Conservation (phyloP, 2,329 filamentous ascomycete genomes). For the Botrytis tulipae region DNA sequence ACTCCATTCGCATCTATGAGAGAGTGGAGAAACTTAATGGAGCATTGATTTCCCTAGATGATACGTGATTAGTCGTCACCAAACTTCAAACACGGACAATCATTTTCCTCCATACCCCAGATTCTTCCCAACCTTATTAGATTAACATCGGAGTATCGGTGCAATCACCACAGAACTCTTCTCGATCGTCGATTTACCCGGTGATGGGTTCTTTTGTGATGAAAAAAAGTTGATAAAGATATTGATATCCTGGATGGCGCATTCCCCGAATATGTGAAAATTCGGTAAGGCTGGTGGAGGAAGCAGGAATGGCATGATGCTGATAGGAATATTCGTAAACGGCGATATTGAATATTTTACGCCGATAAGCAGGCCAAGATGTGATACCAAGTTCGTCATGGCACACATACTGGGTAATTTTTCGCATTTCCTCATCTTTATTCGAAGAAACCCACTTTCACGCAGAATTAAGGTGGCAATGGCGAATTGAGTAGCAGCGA, state of each 20-base stretch:
- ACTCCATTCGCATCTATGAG: background rate
- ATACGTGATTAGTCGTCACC: background rate
- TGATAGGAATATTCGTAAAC: slow-evolving; percentile 4
- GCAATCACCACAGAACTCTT: background rate
- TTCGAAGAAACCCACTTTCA: slow-evolving; percentile 4
- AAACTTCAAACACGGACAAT: background rate
- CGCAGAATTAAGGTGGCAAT: slow-evolving; percentile 18
- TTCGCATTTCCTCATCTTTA: background rate
- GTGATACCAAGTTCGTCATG: slow-evolving; percentile 14
- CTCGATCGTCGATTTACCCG: slow-evolving; percentile 4
- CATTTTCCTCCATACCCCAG: slow-evolving; percentile 2
- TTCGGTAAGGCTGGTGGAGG: background rate
- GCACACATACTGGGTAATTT: background rate
- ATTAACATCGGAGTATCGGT: background rate
- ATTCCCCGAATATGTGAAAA: background rate
- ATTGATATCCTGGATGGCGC: background rate
- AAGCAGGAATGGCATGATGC: background rate
- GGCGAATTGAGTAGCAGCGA: background rate
- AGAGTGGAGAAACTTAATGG: background rate
- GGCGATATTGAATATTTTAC: background rate
- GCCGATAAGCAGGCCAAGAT: slow-evolving; percentile 14
- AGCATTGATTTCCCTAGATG: background rate
- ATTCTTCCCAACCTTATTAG: background rate
- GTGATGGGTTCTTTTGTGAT: slow-evolving; percentile 1
- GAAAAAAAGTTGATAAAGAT: slow-evolving; percentile 15